A percentile compares a stretch with the other conserved stretches of the same genome.
These are phyloP conservation scores for Cryptomeria japonica DNA, from an alignment of 75 land plant genomes.

Conservation along the genomic window DNA sequence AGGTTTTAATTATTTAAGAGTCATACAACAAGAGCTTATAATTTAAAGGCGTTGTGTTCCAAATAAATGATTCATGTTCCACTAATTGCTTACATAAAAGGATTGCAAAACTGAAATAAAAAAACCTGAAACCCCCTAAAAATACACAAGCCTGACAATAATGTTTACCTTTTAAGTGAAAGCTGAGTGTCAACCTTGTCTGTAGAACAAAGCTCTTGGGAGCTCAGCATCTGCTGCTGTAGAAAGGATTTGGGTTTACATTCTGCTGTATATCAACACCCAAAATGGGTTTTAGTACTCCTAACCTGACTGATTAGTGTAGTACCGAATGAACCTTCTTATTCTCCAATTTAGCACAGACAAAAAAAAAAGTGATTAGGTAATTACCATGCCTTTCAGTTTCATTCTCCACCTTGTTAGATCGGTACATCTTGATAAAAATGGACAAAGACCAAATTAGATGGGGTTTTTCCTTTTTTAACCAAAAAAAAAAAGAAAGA, in stretches of 20 bases:
- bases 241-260: background rate
- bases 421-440: slow-evolving; percentile 2
- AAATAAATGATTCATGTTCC: too few species aligned
- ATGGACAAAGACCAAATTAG: background rate
- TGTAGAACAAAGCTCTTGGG: background rate
- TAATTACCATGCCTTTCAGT: background rate
- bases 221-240: background rate
- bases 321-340: background rate
- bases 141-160: background rate
- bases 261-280: background rate
- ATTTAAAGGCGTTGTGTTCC: background rate
- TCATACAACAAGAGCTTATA: too few species aligned
- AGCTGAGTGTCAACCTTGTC: background rate
- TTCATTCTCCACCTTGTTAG: background rate
- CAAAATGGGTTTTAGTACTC: background rate
- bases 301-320: background rate
- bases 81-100: too few species aligned
- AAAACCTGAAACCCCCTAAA: background rate
- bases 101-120: too few species aligned
- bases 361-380: too few species aligned
- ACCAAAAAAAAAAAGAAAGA: background rate
- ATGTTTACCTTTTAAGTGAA: background rate
- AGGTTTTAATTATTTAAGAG: background rate
- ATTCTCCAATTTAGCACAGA: background rate
- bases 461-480: background rate